Conservation (phyloP, 768 basidiomycete species). For the Naganishia antarctica region DNA sequence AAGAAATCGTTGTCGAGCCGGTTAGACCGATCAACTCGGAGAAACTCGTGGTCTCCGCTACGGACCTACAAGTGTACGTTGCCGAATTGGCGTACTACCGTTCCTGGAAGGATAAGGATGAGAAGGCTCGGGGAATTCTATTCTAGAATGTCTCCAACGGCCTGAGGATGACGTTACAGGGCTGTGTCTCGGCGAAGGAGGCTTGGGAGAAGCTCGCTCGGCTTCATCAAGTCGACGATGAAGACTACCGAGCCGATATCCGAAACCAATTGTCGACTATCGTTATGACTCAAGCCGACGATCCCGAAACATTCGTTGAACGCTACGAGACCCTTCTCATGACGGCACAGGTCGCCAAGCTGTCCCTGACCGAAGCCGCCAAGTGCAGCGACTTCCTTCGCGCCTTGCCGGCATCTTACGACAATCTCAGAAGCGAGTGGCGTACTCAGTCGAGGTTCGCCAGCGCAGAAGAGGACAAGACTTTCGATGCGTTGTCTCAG, state of each 20-base stretch:
- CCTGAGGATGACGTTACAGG: constrained; percentile 16
- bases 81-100: constrained; percentile 15
- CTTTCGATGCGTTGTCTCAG: neutral
- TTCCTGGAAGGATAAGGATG: constrained; percentile 19
- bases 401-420: constrained; percentile 11
- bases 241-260: constrained; percentile 24
- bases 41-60: neutral
- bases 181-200: constrained; percentile 1
- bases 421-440: constrained; percentile 21
- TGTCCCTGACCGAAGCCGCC: constrained; percentile 4
- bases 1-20: constrained; percentile 2
- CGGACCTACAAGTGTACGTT: constrained; percentile 8
- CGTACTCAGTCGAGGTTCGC: neutral
- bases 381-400: constrained; percentile 22
- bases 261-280: constrained; percentile 9
- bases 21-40: neutral
- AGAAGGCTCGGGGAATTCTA: constrained; percentile 21
- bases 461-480: constrained; percentile 4
- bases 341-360: constrained; percentile 10
- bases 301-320: constrained; percentile 21
- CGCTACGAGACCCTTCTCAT: constrained; percentile 9
- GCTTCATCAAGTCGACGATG: constrained; percentile 7
- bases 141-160: constrained; percentile 15
- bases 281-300: constrained; percentile 1
- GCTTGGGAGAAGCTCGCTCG: constrained; percentile 20